These are phyloP conservation scores for Syncephalastrum monosporum DNA, from an alignment of 371 early-diverging fungal species.

Conservation along the genomic window DNA sequence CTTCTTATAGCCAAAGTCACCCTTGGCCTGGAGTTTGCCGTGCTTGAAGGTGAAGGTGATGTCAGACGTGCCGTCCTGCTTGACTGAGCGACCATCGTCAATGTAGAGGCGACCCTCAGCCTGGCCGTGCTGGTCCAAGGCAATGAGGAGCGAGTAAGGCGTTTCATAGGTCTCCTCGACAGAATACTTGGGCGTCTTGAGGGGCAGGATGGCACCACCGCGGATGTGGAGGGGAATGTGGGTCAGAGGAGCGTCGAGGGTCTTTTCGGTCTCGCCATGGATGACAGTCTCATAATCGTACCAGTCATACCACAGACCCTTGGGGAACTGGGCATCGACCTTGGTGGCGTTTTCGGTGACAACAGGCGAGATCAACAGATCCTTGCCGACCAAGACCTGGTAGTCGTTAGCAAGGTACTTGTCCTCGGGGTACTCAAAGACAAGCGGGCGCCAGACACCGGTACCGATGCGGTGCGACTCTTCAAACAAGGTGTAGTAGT, in stretches of 20 bases:
- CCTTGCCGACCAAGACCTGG: slow-evolving; percentile 37
- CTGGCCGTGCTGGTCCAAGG: slow-evolving; percentile 37
- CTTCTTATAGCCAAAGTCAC: slow-evolving; percentile 29
- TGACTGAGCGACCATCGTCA: slow-evolving; percentile 57
- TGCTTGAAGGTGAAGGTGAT: slow-evolving; percentile 28
- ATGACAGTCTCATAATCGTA: slow-evolving; percentile 20
- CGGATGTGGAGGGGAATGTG: slow-evolving; percentile 51
- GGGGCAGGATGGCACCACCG: slow-evolving; percentile 48
- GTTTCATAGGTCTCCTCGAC: slow-evolving; percentile 42
- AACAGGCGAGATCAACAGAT: slow-evolving; percentile 61
- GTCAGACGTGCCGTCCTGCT: slow-evolving; percentile 24
- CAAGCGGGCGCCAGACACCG: slow-evolving; percentile 46
- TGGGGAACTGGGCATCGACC: slow-evolving; percentile 57
- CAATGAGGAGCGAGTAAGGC: slow-evolving; percentile 48
- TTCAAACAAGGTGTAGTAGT: slow-evolving; percentile 66
- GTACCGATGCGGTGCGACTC: slow-evolving; percentile 46
- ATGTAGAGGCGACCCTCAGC: slow-evolving; percentile 55
- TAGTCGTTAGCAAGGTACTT: slow-evolving; percentile 20
- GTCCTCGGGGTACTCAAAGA: slow-evolving; percentile 35
- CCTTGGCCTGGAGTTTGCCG: slow-evolving; percentile 24
- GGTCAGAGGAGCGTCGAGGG: slow-evolving; percentile 43
- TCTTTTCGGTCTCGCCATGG: slow-evolving; percentile 11
- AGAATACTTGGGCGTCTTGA: slow-evolving; percentile 48
- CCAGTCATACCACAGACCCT: slow-evolving; percentile 59
- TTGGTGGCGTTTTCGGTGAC: slow-evolving; percentile 33